Percentiles rank a stretch among this genome's conserved stretches.
phyloP scores from a whole-genome alignment of 2,329 filamentous ascomycete species.

The Claviceps cyperi region DNA sequence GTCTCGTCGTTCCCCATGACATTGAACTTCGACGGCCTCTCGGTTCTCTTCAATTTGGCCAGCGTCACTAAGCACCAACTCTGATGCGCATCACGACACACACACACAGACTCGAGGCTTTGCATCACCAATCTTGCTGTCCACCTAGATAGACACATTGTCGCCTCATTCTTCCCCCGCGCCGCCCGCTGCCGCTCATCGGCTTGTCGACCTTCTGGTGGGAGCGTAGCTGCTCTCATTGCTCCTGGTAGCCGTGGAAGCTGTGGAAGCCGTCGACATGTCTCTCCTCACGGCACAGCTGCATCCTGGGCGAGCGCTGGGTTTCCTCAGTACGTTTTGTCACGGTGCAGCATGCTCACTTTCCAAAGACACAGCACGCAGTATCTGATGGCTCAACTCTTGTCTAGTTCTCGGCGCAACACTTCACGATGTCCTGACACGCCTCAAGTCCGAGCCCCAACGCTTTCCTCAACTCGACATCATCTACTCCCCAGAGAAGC shows the following conservation, averaged over 20 bases:
- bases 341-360: neutral
- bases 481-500: constrained; percentile 60
- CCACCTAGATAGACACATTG: neutral
- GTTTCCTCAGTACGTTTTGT: constrained; percentile 35
- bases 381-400: neutral
- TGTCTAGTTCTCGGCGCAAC: constrained; percentile 69
- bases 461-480: constrained; percentile 73
- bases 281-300: constrained; percentile 46
- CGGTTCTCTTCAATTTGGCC: neutral
- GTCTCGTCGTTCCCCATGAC: neutral
- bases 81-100: neutral
- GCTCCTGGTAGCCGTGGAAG: neutral
- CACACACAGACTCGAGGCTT: neutral
- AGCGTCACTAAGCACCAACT: neutral
- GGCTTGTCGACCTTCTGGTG: neutral
- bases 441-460: constrained; percentile 75
- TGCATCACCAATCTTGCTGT: neutral
- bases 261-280: constrained; percentile 19
- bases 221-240: neutral
- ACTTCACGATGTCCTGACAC: constrained; percentile 75
- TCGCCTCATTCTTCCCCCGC: neutral
- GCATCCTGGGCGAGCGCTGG: constrained; percentile 49
- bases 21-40: neutral
- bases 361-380: neutral
- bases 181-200: neutral